Evolutionary conservation across 148 eudicot genomes (phyloP), one percentile per base, ranked within the genome.

Genomic region (Rhododendron ferrugineum): DNA sequence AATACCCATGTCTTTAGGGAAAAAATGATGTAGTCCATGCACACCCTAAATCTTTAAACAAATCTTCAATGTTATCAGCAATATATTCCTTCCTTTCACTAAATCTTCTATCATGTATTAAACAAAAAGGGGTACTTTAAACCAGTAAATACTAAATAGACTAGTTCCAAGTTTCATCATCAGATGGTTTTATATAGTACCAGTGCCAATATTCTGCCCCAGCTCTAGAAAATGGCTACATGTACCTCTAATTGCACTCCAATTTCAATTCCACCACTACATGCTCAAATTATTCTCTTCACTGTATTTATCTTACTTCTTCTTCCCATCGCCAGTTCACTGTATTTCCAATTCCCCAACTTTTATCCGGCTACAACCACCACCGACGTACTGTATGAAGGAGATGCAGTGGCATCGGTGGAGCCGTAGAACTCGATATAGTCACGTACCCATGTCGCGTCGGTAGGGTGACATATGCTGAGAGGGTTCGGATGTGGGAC

Each of bases 401-500:
- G 93, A 82, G 91, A 88, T 84, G 90, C 93, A 23, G 74, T 64
- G 23, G 68, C 90, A 20, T 76, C 87, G 1, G 88, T 78, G 93
- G 91, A 37, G 75, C 86, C 15, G 78, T 91, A 20, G 88, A 89
- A 16, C 85, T 91, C 36, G 89, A 89, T 87, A 82, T 74, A 6
- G 84, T 85, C 66, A 54, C 46, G 30, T 87, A 86, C 52, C 20
- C 42, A 28, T 11, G 64, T 42, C 92, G 89, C 22, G 89, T 88
- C 18, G 91, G 91, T 73, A 80, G 86, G 78, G 87, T 88, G 46
- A 87, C 85, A 34, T 91, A 91, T 46, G 83, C 84, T 0, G 84
- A 91, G 0, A 66, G 32, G 74, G 86, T 88, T n/a, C 88, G 32
- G 2, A 66, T 91, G 0, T 91, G 93, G 91, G 89, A 88, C 47